Evolutionary conservation across 805 yeast species (phyloP).

Genomic region (Cyberlindnera suaveolens): DNA sequence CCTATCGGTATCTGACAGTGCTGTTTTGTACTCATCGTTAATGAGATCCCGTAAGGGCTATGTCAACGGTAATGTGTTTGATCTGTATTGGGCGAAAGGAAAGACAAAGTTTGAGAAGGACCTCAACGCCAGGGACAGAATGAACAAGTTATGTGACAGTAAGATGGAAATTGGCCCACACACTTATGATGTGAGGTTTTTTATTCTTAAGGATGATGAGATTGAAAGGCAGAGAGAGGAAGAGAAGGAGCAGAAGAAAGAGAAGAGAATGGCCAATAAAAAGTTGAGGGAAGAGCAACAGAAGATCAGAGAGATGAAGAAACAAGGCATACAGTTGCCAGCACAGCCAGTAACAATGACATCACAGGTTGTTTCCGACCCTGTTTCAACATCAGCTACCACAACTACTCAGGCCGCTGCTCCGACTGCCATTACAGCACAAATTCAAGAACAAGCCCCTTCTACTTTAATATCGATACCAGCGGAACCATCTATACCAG

Average conservation of each 20-base stretch:
- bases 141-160: slow-evolving; percentile 84
- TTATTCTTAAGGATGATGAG: slow-evolving; percentile 79
- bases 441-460: too few species aligned
- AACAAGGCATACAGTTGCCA: slow-evolving; percentile 1
- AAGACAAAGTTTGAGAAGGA: slow-evolving; percentile 34
- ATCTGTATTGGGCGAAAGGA: slow-evolving; percentile 74
- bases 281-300: slow-evolving; percentile 28
- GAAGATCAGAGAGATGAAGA: slow-evolving; percentile 14
- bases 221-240: slow-evolving; percentile 43
- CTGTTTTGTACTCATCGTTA: slow-evolving; percentile 64
- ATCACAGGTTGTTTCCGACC: too few species aligned
- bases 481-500: not conserved
- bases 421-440: too few species aligned
- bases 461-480: too few species aligned
- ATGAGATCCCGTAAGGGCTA: slow-evolving; percentile 66
- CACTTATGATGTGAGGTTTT: slow-evolving; percentile 65
- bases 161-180: slow-evolving; percentile 77
- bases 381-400: too few species aligned
- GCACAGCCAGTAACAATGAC: too few species aligned
- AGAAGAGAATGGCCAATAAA: slow-evolving; percentile 30
- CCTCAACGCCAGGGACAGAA: slow-evolving; percentile 68
- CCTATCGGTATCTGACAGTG: slow-evolving; percentile 64
- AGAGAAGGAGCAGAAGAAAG: slow-evolving; percentile 33
- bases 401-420: too few species aligned
- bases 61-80: slow-evolving; percentile 64